phyloP scores from a whole-genome alignment of 2,329 filamentous ascomycete genomes.

The Epichloe typhina region DNA sequence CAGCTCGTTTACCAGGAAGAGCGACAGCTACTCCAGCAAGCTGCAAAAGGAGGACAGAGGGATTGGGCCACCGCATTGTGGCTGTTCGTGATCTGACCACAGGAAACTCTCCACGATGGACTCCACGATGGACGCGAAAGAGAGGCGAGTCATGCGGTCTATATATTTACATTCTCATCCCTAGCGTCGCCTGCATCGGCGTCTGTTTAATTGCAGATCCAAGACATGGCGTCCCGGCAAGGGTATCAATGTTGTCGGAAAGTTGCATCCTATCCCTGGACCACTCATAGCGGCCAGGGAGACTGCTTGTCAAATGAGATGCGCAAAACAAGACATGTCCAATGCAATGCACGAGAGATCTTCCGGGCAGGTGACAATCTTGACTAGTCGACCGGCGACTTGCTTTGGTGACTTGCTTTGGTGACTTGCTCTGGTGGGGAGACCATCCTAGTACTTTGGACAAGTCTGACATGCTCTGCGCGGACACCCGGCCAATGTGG shows the following conservation, averaged over 20 bases:
- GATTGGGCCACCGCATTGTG: slow-evolving; percentile 8
- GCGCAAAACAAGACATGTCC: not conserved
- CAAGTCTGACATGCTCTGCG: not conserved
- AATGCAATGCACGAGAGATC: not conserved
- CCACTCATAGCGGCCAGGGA: not conserved
- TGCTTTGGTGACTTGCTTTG: not conserved
- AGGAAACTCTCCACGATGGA: not conserved
- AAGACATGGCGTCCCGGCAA: slow-evolving; percentile 5
- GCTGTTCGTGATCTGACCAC: not conserved
- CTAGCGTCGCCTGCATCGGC: not conserved
- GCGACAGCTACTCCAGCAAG: slow-evolving; percentile 4
- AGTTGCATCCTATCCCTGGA: not conserved
- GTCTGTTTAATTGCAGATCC: not conserved
- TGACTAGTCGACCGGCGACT: not conserved
- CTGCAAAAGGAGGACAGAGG: slow-evolving; percentile 5
- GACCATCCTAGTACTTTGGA: not conserved
- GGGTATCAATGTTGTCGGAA: not conserved
- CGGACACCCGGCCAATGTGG: not conserved
- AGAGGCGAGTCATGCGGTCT: not conserved
- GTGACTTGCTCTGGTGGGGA: not conserved
- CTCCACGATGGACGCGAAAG: not conserved
- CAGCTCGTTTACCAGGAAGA: slow-evolving; percentile 3
- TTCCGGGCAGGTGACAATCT: slow-evolving; percentile 6
- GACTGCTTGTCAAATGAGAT: not conserved
- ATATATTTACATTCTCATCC: not conserved